Evolutionary conservation across 305 asterid species (phyloP), one percentile per base, ranked within the genome.

Genomic region (Vinca major): DNA sequence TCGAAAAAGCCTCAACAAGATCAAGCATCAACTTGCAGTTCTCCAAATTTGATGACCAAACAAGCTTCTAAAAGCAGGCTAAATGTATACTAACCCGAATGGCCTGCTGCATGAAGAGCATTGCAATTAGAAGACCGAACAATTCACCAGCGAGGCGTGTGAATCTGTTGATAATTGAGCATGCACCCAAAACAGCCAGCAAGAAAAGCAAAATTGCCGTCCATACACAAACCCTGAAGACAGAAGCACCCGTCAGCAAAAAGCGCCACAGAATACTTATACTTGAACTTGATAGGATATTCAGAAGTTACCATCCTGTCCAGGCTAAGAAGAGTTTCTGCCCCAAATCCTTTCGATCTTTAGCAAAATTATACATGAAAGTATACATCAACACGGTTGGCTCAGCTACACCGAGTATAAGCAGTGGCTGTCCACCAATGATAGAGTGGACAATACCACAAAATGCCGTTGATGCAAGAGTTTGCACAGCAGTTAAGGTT

Each of bases 81-180:
- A 55, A 41, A 73, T 26, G 33, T 26, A 55, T 65, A 81, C 94
- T 82, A 85, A 92, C 98, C 73, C 90, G 86, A 74, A 93, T 91
- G 0, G 99, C 97, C 80, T 93, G 91, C 80, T 93, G 99, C 97
- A 93, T 87, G 72, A 93, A 93, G 77, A 93, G 97, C 97, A 91
- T 89, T 63, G 99, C 97, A 52, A 93, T 90, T 65, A 93, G 80
- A 68, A 93, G 91, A 61, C 99, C 99, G 58, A 93, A 93, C 73
- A 93, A 68, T 85, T 93, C 99, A 65, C 99, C 97, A 64, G 99
- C 99, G 72, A 93, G 19, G 63, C 96, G 94, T 5, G 99, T 93
- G 74, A 93, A 93, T 68, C 97, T 84, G 58, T 88, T 93, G 79
- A 93, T 89, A 60, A 93, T 82, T 39, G 97, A 90, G 86, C 99